phyloP scores from a whole-genome alignment of 2,329 filamentous ascomycete species.

The Cordyceps cateniannulata region DNA sequence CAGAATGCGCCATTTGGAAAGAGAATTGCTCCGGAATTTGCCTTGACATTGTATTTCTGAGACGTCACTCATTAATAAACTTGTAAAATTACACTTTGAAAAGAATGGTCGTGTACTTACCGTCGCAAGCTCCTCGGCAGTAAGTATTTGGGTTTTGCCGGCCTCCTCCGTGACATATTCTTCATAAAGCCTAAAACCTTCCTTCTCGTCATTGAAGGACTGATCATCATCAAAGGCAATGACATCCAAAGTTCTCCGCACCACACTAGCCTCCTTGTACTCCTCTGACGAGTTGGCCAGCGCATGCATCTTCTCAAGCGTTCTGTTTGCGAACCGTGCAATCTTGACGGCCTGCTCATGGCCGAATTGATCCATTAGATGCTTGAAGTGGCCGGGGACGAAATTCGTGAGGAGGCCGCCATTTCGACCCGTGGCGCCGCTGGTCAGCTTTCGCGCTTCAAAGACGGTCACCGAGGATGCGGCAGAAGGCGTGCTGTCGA shows the following conservation, averaged over 20 bases:
- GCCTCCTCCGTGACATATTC: constrained; percentile 17
- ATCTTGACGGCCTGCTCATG: constrained; percentile 33
- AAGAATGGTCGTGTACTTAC: not conserved
- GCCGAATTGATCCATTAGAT: constrained; percentile 24
- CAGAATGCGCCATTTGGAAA: constrained; percentile 34
- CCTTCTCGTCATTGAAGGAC: constrained; percentile 16
- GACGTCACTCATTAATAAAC: not conserved
- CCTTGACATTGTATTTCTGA: constrained; percentile 20
- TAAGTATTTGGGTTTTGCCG: not conserved
- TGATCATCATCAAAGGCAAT: constrained; percentile 16
- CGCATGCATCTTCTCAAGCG: constrained; percentile 25
- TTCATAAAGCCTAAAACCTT: constrained; percentile 13
- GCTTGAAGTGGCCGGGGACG: constrained; percentile 33
- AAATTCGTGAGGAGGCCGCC: constrained; percentile 23
- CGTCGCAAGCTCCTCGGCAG: not conserved
- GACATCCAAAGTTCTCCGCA: constrained; percentile 6
- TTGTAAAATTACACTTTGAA: not conserved
- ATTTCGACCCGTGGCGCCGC: constrained; percentile 26
- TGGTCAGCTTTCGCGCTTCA: constrained; percentile 23
- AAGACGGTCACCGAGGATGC: constrained; percentile 18
- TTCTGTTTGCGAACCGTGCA: constrained; percentile 33
- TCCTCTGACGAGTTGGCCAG: constrained; percentile 13
- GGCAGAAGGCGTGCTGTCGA: constrained; percentile 8
- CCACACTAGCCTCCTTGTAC: not conserved
- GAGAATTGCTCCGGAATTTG: constrained; percentile 22